Evolutionary conservation across 345 rosid species (phyloP), one percentile per base, ranked within the genome.

Genomic region (Populus alba): DNA sequence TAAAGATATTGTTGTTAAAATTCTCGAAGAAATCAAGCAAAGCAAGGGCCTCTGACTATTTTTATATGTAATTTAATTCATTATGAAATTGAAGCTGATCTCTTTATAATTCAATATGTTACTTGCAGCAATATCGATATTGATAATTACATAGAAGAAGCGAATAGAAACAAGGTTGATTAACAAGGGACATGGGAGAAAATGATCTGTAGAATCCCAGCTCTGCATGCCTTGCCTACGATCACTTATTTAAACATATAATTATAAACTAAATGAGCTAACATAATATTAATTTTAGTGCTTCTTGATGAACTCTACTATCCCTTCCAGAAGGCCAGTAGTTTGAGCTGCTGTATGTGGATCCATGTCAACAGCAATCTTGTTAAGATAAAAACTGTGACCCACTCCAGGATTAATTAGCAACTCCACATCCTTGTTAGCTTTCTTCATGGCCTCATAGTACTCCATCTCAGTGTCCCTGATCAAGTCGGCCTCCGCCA

Each of bases 351-450:
- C 79, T 3, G 92, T 87, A 8, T n/a, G 20, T 0, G 88, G 87
- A 68, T 91, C 92, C 75, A 61, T 45, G 0, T 90, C 87, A 15
- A 88, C 55, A 0, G 93, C 91, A 11, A 89, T 81, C 79, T 85
- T 88, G 75, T 91, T 85, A 1, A 90, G 86, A 45, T 88, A 91
- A 67, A 91, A 91, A 39, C 90, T 82, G 27, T 88, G 93, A n/a
- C 88, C 88, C 90, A 90, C 78, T 43, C 89, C 92, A 5, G 37
- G 77, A 55, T 73, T 90, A n/a, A 83, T 74, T 13, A 85, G 49
- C 79, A 91, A 20, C 70, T 85, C 87, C 82, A 90, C 89, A 1
- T 86, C 86, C 80, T 90, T 87, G 0, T 73, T 37, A 0, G 83
- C 89, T 27, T 82, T 81, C 67, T 81, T 88, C 96, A 87, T 75